Evolutionary conservation across 257 asterid species (phyloP), one percentile per base, ranked within the genome.

Genomic region (Hygrophila difformis): DNA sequence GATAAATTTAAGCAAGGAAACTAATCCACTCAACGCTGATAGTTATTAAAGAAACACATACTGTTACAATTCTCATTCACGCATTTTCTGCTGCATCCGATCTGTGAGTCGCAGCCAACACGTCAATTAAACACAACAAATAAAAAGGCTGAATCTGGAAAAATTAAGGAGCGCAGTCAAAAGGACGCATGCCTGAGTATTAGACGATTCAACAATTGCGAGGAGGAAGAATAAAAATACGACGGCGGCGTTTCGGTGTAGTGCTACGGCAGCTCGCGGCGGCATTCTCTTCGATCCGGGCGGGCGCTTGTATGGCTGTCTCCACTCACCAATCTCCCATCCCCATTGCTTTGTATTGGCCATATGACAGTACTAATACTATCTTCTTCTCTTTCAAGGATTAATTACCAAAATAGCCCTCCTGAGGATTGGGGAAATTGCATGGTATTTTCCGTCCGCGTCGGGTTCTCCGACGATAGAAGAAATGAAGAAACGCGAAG

Each of bases 31-130:
- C 41, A 44, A 35, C 20, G 38, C n/a, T 0, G 28, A 53, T 1
- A 29, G 13, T 14, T 40, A 36, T 35, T 31, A 14, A 28, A 18
- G 13, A 33, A 34, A 62, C 29, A 74, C 54, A 70, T 59, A 78
- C 88, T 47, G 39, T 77, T 64, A 60, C 97, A 88, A 39, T 88
- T 78, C 62, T 70, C 79, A 14, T 84, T 79, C 49, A 70, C 82
- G 49, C 97, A 84, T 4, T 47, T 66, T 69, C 45, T 81, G 75
- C 95, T 76, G 74, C 94, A 85, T 49, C 61, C 39, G 10, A 63
- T 67, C 94, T 85, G 61, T 12, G 18, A 57, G 42, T 48, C 59
- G 47, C 18, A 44, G 18, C 33, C 48, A 65, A 50, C 46, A 22
- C 17, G 31, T 43, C 1, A 50, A 29, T 14, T 21, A 6, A 12